Evolutionary conservation across 306 rosid species (phyloP).

Genomic region (Quillaja saponaria): DNA sequence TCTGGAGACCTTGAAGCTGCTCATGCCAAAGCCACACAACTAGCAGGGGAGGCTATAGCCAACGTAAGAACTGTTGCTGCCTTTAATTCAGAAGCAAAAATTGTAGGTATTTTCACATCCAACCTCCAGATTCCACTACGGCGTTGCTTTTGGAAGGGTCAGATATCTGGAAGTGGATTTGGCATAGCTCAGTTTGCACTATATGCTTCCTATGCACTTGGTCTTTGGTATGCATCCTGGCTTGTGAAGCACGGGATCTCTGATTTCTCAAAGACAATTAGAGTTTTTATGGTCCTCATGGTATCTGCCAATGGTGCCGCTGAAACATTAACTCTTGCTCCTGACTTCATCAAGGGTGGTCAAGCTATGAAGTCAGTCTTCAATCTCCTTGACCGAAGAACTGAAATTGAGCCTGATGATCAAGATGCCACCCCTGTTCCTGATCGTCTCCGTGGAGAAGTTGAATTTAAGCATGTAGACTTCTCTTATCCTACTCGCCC

Average conservation of each 20-base stretch:
- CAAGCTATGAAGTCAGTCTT: constrained; percentile 95
- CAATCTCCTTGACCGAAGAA: constrained; percentile 88
- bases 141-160: constrained; percentile 96
- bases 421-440: constrained; percentile 73
- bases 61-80: constrained; percentile 93
- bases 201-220: constrained; percentile 86
- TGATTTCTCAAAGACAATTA: constrained; percentile 85
- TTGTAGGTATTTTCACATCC: constrained; percentile 68
- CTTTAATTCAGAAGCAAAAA: constrained; percentile 79
- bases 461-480: constrained; percentile 91
- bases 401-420: constrained; percentile 98
- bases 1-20: constrained; percentile 94
- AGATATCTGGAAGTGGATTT: constrained; percentile 85
- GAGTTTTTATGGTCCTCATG: constrained; percentile 92
- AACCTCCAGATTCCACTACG: constrained; percentile 75
- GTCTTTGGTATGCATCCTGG: constrained; percentile 99
- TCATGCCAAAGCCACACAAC: constrained; percentile 92
- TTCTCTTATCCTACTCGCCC: constrained; percentile 90
- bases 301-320: constrained; percentile 98
- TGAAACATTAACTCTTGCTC: constrained; percentile 94
- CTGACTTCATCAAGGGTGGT: constrained; percentile 97
- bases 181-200: constrained; percentile 91
- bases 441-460: constrained; percentile 90
- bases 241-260: constrained; percentile 91
- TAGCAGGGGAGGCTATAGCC: constrained; percentile 98